phyloP scores from a whole-genome alignment of 1,139 yeast genomes.

The Nakaseomyces sp. region DNA sequence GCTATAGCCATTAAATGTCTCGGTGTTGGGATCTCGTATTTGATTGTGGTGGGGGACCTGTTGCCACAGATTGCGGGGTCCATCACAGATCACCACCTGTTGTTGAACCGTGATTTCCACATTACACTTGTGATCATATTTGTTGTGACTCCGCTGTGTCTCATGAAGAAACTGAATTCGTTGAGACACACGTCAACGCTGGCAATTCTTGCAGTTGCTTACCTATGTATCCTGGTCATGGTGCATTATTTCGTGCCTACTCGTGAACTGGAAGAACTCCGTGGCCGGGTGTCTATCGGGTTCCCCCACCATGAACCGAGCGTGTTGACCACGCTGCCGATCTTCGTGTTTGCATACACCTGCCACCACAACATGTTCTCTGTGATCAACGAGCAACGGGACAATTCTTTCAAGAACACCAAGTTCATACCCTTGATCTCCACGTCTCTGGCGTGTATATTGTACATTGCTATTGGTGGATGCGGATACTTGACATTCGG shows the following conservation, averaged over 20 bases:
- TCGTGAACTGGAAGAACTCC: constrained; percentile 29
- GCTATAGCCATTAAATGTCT: constrained; percentile 87
- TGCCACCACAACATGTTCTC: constrained; percentile 80
- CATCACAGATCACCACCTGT: constrained; percentile 23
- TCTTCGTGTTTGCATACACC: constrained; percentile 71
- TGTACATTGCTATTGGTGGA: constrained; percentile 56
- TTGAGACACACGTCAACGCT: constrained; percentile 62
- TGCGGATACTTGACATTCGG: constrained; percentile 70
- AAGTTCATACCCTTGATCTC: constrained; percentile 49
- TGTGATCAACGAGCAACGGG: constrained; percentile 54
- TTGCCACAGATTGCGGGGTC: constrained; percentile 52
- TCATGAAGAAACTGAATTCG: constrained; percentile 54
- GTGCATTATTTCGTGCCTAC: constrained; percentile 41
- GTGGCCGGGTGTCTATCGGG: constrained; percentile 35
- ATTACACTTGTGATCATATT: constrained; percentile 50
- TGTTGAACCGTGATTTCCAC: constrained; percentile 51
- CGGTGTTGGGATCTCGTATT: constrained; percentile 70
- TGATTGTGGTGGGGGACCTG: constrained; percentile 70
- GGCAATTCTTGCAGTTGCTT: constrained; percentile 60
- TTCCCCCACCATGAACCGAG: constrained; percentile 33
- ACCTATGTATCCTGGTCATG: constrained; percentile 53
- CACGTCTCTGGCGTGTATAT: constrained; percentile 47
- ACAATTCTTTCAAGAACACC: constrained; percentile 46
- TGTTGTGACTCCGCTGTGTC: constrained; percentile 54
- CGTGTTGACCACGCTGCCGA: constrained; percentile 49